Evolutionary conservation across 2,329 filamentous ascomycete genomes (phyloP).

Genomic region (Escovopsis sp.): DNA sequence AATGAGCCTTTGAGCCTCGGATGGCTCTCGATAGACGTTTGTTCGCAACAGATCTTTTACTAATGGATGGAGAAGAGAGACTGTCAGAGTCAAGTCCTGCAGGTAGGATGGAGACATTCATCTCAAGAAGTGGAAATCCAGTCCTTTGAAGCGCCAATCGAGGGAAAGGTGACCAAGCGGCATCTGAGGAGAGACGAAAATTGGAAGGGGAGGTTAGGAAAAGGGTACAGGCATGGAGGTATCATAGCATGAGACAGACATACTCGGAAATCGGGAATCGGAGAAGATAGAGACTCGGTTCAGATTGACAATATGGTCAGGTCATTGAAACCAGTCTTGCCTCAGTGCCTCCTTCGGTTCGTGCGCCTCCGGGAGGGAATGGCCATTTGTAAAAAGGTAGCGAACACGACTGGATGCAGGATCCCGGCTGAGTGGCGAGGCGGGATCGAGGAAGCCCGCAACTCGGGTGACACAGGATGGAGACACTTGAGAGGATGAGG

Average conservation of each 20-base stretch:
- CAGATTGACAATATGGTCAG: not conserved
- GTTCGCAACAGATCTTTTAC: no score
- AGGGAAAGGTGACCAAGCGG: no score
- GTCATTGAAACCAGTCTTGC: no score
- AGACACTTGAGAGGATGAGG: not conserved
- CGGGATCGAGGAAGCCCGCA: not conserved
- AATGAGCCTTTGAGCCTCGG: no score
- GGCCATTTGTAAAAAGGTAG: not conserved
- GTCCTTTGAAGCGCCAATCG: no score
- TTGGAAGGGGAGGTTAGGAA: not conserved
- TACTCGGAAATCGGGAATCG: not conserved
- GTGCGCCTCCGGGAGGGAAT: not conserved
- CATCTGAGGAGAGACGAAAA: no score
- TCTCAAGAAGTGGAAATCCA: no score
- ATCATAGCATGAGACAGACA: not conserved
- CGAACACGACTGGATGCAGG: not conserved
- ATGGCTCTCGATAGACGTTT: no score
- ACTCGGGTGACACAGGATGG: not conserved
- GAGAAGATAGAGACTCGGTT: not conserved
- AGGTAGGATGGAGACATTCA: no score
- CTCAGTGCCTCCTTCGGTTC: not conserved
- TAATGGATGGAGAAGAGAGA: no score
- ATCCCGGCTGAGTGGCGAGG: not conserved
- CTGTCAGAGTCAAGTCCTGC: no score
- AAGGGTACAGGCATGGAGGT: not conserved